Percentiles rank a stretch among this genome's conserved stretches.
Evolutionary conservation across 2,329 filamentous ascomycete species (phyloP).

Genomic region (Colletotrichum nymphaeae): DNA sequence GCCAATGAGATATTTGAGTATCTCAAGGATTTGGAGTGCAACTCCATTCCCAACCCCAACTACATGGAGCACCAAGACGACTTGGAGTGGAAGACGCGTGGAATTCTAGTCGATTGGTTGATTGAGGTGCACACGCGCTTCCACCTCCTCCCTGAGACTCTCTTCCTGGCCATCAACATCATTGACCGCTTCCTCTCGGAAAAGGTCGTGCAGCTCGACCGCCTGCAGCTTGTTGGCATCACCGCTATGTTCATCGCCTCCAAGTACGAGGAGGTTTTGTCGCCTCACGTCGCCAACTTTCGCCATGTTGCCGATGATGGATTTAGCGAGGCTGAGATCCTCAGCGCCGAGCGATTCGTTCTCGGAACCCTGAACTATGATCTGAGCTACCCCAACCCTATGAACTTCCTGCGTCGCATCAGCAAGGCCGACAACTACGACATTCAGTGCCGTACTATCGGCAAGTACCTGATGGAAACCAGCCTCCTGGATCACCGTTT

Average conservation of each 20-base stretch:
- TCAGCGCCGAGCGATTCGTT: constrained; percentile 96
- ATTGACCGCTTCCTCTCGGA: constrained; percentile 97
- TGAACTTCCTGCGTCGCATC: constrained; percentile 99
- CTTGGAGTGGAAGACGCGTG: constrained; percentile 98
- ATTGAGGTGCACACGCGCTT: constrained; percentile 98
- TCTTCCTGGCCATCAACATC: constrained; percentile 97
- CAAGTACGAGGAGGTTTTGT: constrained; percentile 98
- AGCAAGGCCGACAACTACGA: constrained; percentile 99
- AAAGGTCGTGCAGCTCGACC: constrained; percentile 96
- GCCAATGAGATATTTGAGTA: constrained; percentile 98
- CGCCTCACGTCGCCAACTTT: constrained; percentile 97
- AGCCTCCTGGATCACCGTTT: constrained; percentile 95
- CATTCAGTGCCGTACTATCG: constrained; percentile 95
- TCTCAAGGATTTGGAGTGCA: constrained; percentile 83
- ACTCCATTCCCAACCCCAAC: constrained; percentile 85
- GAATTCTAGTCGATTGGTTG: constrained; percentile 97
- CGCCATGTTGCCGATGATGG: constrained; percentile 96
- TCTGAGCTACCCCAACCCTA: constrained; percentile 97
- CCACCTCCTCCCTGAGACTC: constrained; percentile 92
- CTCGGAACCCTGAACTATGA: constrained; percentile 94
- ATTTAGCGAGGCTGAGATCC: constrained; percentile 93
- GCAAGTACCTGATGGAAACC: constrained; percentile 98
- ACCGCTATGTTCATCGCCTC: constrained; percentile 99
- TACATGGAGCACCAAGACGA: constrained; percentile 97
- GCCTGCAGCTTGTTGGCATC: constrained; percentile 94